Percentiles rank a stretch among this genome's conserved stretches.
These are phyloP conservation scores for Gastroboletus turbinatus DNA, from an alignment of 1,284 basidiomycete genomes.

Conservation along the genomic window DNA sequence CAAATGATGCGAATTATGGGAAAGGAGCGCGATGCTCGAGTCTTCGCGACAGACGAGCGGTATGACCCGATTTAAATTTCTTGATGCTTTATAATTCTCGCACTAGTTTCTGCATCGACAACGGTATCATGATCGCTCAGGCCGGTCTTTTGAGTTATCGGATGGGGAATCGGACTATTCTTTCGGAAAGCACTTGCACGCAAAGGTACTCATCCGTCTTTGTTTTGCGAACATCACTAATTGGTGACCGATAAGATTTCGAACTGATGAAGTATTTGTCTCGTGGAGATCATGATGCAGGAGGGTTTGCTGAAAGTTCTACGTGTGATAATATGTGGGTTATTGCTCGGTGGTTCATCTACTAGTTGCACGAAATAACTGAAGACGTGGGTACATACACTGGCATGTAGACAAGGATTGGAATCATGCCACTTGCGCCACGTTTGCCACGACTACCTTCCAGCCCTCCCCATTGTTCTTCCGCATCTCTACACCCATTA, in stretches of 20 bases:
- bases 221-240: constrained; percentile 4
- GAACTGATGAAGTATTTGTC: constrained; percentile 89
- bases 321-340: background rate
- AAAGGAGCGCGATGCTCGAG: constrained; percentile 80
- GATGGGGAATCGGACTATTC: constrained; percentile 85
- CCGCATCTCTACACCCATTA: constrained; percentile 48
- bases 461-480: constrained; percentile 47
- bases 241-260: constrained; percentile 56
- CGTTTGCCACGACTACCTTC: constrained; percentile 51
- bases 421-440: constrained; percentile 36
- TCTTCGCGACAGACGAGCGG: constrained; percentile 98
- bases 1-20: constrained; percentile 99
- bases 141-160: constrained; percentile 90
- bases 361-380: background rate
- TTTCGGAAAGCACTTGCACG: constrained; percentile 83
- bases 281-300: constrained; percentile 71
- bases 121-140: constrained; percentile 99
- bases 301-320: background rate
- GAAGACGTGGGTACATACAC: background rate
- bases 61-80: constrained; percentile 34
- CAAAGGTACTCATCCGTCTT: constrained; percentile 62
- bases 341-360: background rate
- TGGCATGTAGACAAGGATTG: background rate
- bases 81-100: constrained; percentile 3
- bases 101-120: constrained; percentile 94